Conservation (phyloP, 1,284 basidiomycete species). For the Termitomyces sp. region DNA sequence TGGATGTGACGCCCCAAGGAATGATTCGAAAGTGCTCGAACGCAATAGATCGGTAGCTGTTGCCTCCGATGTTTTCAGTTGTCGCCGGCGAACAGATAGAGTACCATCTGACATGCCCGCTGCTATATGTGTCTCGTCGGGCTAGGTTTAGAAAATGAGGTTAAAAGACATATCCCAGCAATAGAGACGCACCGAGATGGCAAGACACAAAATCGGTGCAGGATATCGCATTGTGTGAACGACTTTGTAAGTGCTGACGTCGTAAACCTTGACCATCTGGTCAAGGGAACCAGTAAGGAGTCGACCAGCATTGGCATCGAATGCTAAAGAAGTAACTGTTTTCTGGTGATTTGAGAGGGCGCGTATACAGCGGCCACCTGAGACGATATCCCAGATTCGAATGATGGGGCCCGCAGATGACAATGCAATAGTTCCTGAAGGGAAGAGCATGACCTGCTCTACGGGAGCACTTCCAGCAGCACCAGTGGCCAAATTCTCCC, state of each 20-base stretch:
- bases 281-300: conserved; percentile 91
- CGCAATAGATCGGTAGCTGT: conserved; percentile 47
- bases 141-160: conserved; percentile 40
- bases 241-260: conserved; percentile 90
- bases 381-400: conserved; percentile 93
- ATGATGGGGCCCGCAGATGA: conserved; percentile 91
- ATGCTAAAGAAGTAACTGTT: conserved; percentile 86
- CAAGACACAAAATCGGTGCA: conserved; percentile 86
- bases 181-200: conserved; percentile 70
- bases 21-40: conserved; percentile 68
- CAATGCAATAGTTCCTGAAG: conserved; percentile 82
- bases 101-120: conserved; percentile 98
- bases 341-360: conserved; percentile 98
- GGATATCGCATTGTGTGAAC: conserved; percentile 99
- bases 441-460: conserved; percentile 93
- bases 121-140: conserved; percentile 94
- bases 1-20: conserved; percentile 56
- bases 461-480: conserved; percentile 62
- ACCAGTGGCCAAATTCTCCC: conserved; percentile 37
- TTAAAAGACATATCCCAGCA: not conserved
- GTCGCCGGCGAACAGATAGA: conserved; percentile 80
- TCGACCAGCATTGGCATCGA: conserved; percentile 71
- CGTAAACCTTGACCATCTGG: conserved; percentile 98
- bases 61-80: conserved; percentile 66
- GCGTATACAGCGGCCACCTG: conserved; percentile 83